These are phyloP conservation scores for Hyaloperonospora brassicae DNA, from an alignment of 352 stramenopile genomes.

Conservation along the genomic window DNA sequence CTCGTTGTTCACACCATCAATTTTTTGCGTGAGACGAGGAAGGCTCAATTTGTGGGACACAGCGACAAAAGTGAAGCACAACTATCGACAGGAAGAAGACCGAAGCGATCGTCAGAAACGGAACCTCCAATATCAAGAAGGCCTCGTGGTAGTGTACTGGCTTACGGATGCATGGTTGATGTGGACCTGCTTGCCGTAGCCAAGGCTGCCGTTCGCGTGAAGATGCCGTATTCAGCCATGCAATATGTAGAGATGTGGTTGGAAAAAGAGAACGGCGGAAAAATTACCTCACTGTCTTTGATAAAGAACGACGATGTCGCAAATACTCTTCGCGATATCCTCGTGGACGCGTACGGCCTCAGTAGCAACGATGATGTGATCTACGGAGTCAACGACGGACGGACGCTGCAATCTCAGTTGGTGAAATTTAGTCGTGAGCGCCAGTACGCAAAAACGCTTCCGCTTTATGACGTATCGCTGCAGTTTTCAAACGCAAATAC, in stretches of 20 bases:
- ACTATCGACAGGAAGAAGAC: slow-evolving; percentile 6
- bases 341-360: slow-evolving; percentile 57
- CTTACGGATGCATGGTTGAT: slow-evolving; percentile 57
- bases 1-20: slow-evolving; percentile 72
- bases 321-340: slow-evolving; percentile 36
- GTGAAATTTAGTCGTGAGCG: slow-evolving; percentile 64
- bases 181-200: slow-evolving; percentile 60
- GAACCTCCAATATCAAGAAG: not conserved
- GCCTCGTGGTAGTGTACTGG: slow-evolving; percentile 19
- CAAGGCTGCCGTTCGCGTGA: slow-evolving; percentile 48
- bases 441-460: slow-evolving; percentile 49
- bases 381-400: slow-evolving; percentile 72
- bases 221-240: slow-evolving; percentile 86
- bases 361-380: slow-evolving; percentile 64
- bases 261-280: slow-evolving; percentile 45
- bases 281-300: slow-evolving; percentile 33
- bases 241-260: slow-evolving; percentile 87
- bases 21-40: slow-evolving; percentile 74
- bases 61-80: slow-evolving; percentile 31
- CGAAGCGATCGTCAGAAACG: slow-evolving; percentile 9
- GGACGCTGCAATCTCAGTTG: slow-evolving; percentile 59
- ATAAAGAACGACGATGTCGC: slow-evolving; percentile 25
- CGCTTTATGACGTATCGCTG: slow-evolving; percentile 64
- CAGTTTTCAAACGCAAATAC: slow-evolving; percentile 36
- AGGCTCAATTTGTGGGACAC: slow-evolving; percentile 57